These are phyloP conservation scores for Colletotrichum truncatum DNA, from an alignment of 2,329 filamentous ascomycete genomes.

Conservation along the genomic window DNA sequence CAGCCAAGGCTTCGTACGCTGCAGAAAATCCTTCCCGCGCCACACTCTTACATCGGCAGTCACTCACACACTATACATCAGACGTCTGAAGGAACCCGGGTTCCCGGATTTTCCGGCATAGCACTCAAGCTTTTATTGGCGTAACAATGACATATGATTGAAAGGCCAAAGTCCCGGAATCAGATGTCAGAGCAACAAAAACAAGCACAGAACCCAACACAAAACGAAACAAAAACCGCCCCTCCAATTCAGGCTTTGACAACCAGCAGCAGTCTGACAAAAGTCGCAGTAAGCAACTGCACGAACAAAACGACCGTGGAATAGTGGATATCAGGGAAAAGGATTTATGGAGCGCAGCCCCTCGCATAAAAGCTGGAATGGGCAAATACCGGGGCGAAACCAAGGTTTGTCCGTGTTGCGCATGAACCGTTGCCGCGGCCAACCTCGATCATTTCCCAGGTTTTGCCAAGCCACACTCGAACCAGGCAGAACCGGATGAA, in stretches of 20 bases:
- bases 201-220: neutral
- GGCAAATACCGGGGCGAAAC: neutral
- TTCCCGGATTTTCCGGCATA: neutral
- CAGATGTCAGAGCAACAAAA: neutral
- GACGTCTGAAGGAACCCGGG: neutral
- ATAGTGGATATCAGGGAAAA: neutral
- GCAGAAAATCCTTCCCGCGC: neutral
- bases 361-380: constrained; percentile 10
- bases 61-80: neutral
- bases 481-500: neutral
- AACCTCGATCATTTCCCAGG: neutral
- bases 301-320: neutral
- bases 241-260: neutral
- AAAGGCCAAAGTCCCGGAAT: neutral
- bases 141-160: neutral
- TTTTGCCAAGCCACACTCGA: neutral
- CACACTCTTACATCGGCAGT: neutral
- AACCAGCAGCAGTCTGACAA: neutral
- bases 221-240: neutral
- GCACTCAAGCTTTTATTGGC: neutral
- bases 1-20: neutral
- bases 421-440: constrained; percentile 1
- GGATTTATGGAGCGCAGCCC: neutral
- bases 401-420: neutral
- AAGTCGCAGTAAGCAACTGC: neutral